Evolutionary conservation across 176 grass and related monocot genomes (phyloP).

Genomic region (Saccharum officinarum): DNA sequence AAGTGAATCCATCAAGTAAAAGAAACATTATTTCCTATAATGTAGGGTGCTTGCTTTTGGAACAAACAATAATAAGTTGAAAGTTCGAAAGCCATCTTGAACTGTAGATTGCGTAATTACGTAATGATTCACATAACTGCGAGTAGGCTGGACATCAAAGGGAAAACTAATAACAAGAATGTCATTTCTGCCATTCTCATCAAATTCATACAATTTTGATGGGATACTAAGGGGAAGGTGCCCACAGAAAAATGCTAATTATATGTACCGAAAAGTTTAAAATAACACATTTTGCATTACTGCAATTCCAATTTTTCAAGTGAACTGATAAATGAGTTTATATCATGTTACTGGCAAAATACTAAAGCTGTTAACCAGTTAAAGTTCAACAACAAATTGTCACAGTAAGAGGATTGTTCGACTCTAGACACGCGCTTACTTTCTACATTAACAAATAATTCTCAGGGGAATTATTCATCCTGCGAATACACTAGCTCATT

Average conservation of each 20-base stretch:
- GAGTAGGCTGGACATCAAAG: not conserved
- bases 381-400: not conserved
- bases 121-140: not conserved
- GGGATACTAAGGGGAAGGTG: not conserved
- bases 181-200: not conserved
- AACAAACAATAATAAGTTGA: not conserved
- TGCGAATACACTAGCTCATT: not conserved
- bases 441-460: slow-evolving; percentile 18
- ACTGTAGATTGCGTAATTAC: not conserved
- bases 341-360: not conserved
- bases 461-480: not conserved
- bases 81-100: not conserved
- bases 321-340: not conserved
- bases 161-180: not conserved
- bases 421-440: not conserved
- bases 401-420: not conserved
- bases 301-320: not conserved
- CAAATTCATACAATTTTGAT: not conserved
- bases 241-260: not conserved
- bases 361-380: not conserved
- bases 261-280: not conserved
- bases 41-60: slow-evolving; percentile 18
- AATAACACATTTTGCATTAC: not conserved
- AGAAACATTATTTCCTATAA: not conserved
- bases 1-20: not conserved